These are phyloP conservation scores for Podaxis sp. DNA, from an alignment of 768 basidiomycete species.

Conservation along the genomic window DNA sequence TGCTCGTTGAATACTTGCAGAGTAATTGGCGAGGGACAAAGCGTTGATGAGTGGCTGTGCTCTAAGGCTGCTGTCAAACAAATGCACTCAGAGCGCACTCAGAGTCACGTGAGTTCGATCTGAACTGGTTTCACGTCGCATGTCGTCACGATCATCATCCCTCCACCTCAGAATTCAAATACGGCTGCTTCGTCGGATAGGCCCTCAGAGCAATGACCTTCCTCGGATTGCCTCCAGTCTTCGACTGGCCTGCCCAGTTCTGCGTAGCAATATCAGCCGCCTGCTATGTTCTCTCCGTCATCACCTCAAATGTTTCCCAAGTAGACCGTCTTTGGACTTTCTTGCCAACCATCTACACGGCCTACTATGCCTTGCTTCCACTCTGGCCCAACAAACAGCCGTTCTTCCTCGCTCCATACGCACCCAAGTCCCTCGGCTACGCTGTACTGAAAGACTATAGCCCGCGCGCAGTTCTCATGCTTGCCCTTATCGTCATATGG, in stretches of 20 bases:
- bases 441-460: slow-evolving; percentile 50
- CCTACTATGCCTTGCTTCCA: slow-evolving; percentile 80
- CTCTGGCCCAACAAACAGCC: slow-evolving; percentile 46
- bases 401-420: slow-evolving; percentile 50
- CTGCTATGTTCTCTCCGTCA: slow-evolving; percentile 59
- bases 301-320: slow-evolving; percentile 82
- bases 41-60: not conserved
- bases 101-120: not conserved
- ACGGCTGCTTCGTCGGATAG: not conserved
- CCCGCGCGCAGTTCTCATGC: slow-evolving; percentile 74
- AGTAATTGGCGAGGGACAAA: not conserved
- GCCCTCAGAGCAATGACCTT: slow-evolving; percentile 22
- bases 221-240: slow-evolving; percentile 33
- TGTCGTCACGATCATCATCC: not conserved
- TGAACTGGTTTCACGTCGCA: not conserved
- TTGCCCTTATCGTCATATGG: slow-evolving; percentile 67
- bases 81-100: not conserved
- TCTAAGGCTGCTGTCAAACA: not conserved
- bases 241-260: slow-evolving; percentile 66
- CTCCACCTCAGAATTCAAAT: not conserved
- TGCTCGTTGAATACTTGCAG: not conserved
- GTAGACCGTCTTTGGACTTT: slow-evolving; percentile 86
- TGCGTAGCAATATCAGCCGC: slow-evolving; percentile 46
- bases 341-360: slow-evolving; percentile 78
- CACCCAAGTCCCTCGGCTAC: slow-evolving; percentile 48